Evolutionary conservation across 2,329 filamentous ascomycete species (phyloP), one percentile per base, ranked within the genome.

Genomic region (Aphanocladium album): DNA sequence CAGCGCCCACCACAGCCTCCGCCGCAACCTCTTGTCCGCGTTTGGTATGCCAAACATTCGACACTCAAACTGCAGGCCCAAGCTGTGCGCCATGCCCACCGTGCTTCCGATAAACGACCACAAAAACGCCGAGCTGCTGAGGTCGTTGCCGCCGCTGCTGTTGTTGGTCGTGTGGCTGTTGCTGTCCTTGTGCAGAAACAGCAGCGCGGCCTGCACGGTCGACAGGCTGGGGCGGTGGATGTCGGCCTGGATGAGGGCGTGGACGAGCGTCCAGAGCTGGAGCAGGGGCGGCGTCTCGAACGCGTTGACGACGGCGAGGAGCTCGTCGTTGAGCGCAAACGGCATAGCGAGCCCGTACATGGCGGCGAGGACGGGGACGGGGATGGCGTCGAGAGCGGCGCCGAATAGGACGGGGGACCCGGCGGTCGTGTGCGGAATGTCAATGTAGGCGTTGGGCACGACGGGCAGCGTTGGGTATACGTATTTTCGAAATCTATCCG

Each of bases 1-100:
- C 5, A 76, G 64, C 6, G 72, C 72, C 74, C 74, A 76, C 73
- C 74, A 76, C 8, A 77, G 63, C 6, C 74, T 66, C 21, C 72
- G 64, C 2, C 74, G 70, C 8, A 76, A 66, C 11, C 73, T 67
- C 57, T 74, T 74, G 57, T 76, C 74, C 68, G 71, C 72, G 2
- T 67, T 64, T 1, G 74, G 73, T 46, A 76, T 70, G 3, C 72
- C 72, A 70, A 73, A 74, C 64, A 69, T 69, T 9, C 67, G 68
- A 41, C 69, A 73, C 61, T 76, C 73, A 2, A 75, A 66, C 56
- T 75, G 72, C 25, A 76, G 65, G 0, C 73, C 73, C 1, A 76
- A 66, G 12, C 69, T 70, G 8, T 67, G 67, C 0, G 73, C 69
- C 6, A 76, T 60, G 4, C 70, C 73, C 6, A 74, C 70, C 1